Percentiles rank a stretch among this genome's conserved stretches.
These are phyloP conservation scores for Acaromyces ingoldii DNA, from an alignment of 1,284 basidiomycete genomes.

Conservation along the genomic window DNA sequence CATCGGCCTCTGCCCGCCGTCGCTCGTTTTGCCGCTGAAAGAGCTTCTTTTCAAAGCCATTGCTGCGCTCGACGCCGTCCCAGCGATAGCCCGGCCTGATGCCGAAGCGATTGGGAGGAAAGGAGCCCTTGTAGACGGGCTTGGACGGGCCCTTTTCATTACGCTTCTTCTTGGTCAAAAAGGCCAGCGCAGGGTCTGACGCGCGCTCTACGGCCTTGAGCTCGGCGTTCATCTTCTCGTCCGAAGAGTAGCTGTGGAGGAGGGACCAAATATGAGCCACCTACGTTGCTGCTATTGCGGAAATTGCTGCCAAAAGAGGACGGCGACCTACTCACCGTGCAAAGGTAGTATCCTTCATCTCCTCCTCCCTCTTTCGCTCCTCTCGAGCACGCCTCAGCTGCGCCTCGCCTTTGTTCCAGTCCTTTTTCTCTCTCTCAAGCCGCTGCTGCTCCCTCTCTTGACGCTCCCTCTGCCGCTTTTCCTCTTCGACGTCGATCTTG, in stretches of 20 bases:
- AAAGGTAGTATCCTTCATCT: slow-evolving; percentile 64
- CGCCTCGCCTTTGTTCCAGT: slow-evolving; percentile 90
- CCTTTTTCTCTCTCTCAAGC: slow-evolving; percentile 62
- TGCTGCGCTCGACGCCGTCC: slow-evolving; percentile 71
- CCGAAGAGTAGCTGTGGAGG: slow-evolving; percentile 61
- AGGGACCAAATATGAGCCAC: too few species aligned
- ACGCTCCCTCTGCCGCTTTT: slow-evolving; percentile 56
- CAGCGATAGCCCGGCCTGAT: slow-evolving; percentile 93
- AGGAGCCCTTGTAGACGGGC: slow-evolving; percentile 80
- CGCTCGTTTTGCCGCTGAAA: slow-evolving; percentile 43
- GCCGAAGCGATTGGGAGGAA: slow-evolving; percentile 87
- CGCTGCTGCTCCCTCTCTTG: slow-evolving; percentile 11
- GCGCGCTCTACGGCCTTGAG: slow-evolving; percentile 72
- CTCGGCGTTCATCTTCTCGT: slow-evolving; percentile 76
- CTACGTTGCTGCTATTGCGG: too few species aligned
- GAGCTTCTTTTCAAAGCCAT: slow-evolving; percentile 84
- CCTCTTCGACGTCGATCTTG: slow-evolving; percentile 84
- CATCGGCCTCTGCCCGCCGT: slow-evolving; percentile 2
- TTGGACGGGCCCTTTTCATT: slow-evolving; percentile 63
- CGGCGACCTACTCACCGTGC: slow-evolving; percentile 58
- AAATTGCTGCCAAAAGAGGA: not conserved
- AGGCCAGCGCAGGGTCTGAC: slow-evolving; percentile 92
- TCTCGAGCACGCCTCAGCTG: slow-evolving; percentile 63
- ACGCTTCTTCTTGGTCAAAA: slow-evolving; percentile 65
- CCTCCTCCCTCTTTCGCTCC: slow-evolving; percentile 59